phyloP scores from a whole-genome alignment of 257 asterid genomes.

The Solanum sparsipilum region DNA sequence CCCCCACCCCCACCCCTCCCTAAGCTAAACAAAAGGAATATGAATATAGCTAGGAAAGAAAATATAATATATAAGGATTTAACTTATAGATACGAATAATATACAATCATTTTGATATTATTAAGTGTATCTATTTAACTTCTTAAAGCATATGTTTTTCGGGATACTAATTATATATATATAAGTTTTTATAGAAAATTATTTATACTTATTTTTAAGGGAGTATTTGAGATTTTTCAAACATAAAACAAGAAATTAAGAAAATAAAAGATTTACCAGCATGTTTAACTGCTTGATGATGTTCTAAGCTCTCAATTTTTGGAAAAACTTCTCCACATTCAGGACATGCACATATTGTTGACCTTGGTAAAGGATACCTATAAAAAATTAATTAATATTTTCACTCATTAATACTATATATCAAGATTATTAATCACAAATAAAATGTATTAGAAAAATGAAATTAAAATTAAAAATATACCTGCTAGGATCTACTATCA shows the following conservation, averaged over 20 bases:
- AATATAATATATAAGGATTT: not conserved
- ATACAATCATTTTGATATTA: not conserved
- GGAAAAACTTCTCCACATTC: conserved; percentile 93
- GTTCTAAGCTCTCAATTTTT: conserved; percentile 76
- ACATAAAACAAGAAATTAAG: not conserved
- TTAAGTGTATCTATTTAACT: not conserved
- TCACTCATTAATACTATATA: not conserved
- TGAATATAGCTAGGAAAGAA: not conserved
- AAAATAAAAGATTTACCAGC: conserved; percentile 45
- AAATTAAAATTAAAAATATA: not conserved
- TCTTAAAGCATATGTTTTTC: not conserved
- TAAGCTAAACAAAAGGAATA: not conserved
- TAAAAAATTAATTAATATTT: not conserved
- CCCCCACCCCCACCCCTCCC: not conserved
- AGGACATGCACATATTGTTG: conserved; percentile 70
- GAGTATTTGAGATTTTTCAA: not conserved
- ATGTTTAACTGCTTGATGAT: conserved; percentile 82
- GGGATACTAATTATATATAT: not conserved
- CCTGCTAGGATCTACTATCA: conserved; percentile 79
- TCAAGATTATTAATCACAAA: not conserved
- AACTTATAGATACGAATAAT: not conserved
- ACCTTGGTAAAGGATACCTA: conserved; percentile 74
- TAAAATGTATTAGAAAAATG: not conserved
- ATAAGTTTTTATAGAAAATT: not conserved
- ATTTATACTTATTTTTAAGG: not conserved